phyloP scores from a whole-genome alignment of 257 asterid genomes.

The Lithospermum erythrorhizon region DNA sequence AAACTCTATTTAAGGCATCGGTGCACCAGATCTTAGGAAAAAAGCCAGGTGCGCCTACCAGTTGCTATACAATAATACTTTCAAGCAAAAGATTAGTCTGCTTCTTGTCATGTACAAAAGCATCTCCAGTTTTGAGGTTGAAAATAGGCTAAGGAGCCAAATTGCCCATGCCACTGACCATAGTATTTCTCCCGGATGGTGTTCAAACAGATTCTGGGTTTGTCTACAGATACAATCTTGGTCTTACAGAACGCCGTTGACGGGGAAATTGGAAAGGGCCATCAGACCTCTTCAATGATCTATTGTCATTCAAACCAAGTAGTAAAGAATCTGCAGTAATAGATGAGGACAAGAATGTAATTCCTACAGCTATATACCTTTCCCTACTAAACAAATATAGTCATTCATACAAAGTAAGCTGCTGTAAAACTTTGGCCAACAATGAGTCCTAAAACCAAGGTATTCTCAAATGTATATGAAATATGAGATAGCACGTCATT shows the following conservation, averaged over 20 bases:
- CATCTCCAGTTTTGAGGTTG: not conserved
- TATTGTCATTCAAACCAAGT: conserved; percentile 44
- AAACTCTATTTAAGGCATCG: not conserved
- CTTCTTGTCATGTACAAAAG: not conserved
- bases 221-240: conserved; percentile 54
- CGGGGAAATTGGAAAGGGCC: conserved; percentile 80
- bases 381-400: not conserved
- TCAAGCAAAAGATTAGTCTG: not conserved
- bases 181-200: not conserved
- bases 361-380: not conserved
- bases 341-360: conserved; percentile 6
- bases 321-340: conserved; percentile 55
- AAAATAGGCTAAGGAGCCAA: not conserved
- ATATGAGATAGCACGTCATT: too few relatives aligned
- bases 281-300: conserved; percentile 66
- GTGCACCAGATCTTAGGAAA: not conserved
- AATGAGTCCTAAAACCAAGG: too few relatives aligned
- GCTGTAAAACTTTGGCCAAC: too few relatives aligned
- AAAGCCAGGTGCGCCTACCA: not conserved
- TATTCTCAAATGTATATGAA: too few relatives aligned
- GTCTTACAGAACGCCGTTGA: conserved; percentile 92
- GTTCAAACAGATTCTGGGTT: conserved; percentile 72
- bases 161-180: not conserved
- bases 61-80: not conserved
- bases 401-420: too few relatives aligned